Evolutionary conservation across 169 alveolate genomes (phyloP).

Genomic region (Eimeria falciformis): DNA sequence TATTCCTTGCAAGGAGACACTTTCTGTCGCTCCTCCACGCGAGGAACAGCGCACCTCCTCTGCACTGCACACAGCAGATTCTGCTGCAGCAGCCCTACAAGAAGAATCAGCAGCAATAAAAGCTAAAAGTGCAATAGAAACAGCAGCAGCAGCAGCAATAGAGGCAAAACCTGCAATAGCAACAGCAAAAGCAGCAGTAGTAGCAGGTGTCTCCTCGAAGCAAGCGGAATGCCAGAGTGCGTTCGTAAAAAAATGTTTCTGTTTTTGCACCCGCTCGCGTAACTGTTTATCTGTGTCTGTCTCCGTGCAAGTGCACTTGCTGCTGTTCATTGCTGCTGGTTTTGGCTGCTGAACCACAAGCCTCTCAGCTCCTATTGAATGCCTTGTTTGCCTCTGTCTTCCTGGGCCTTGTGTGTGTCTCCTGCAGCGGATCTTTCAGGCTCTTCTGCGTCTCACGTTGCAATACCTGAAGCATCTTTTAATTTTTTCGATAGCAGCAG

Average conservation of each 20-base stretch:
- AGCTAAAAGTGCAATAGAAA: not conserved
- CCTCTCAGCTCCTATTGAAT: not conserved
- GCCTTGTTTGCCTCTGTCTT: not conserved
- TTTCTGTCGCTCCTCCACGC: too few relatives aligned
- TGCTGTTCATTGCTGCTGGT: not conserved
- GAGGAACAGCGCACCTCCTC: too few relatives aligned
- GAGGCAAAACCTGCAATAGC: not conserved
- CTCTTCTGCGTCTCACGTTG: not conserved
- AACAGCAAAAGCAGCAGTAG: not conserved
- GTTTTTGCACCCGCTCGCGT: not conserved
- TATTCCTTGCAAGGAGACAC: too few relatives aligned
- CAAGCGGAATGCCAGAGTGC: constrained; percentile 9
- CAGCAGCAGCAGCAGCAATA: not conserved
- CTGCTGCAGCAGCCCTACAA: not conserved
- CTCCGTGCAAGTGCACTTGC: too few relatives aligned
- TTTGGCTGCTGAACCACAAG: too few relatives aligned
- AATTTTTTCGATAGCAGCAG: too few relatives aligned
- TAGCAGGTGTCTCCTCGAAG: not conserved
- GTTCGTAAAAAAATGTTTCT: not conserved
- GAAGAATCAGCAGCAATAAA: not conserved
- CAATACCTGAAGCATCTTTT: too few relatives aligned
- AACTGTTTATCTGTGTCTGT: constrained; percentile 2
- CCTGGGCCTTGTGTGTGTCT: too few relatives aligned
- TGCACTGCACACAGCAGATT: constrained; percentile 7
- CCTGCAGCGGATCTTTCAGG: constrained; percentile 26